Base-by-base conservation (phyloP, 2,329 filamentous ascomycete genomes). In the Ramichloridium luteum region DNA sequence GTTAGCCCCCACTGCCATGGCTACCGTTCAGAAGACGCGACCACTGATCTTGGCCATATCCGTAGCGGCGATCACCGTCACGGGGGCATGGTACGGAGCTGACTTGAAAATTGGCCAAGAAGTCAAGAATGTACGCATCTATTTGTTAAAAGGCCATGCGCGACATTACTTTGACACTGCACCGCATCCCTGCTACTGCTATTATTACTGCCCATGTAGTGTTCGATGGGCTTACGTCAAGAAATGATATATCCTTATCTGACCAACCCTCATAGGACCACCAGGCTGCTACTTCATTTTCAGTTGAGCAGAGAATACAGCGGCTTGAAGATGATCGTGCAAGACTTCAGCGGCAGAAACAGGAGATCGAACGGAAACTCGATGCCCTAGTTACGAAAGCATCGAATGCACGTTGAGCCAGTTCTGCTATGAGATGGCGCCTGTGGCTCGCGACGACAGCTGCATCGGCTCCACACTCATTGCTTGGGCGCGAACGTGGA, bases 51-150 rank as follows among this genome's bases (percentile, higher is more conserved):
- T 73, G 43, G 72, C 73, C 1, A 64, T 59, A 20, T 61, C 66
- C 3, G 62, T 76, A 12, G 62, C 68, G 6, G 62, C 67, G 11
- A 64, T 74, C 28, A 74, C 71, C 2, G 65, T 67, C 5, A 64
- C 63, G 2, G 72, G 73, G 31, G 62, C 70, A 4, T 61, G 68
- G 39, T 76, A 74, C 44, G 74, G 74, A 14, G 73, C 74, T 13
- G 64, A 65, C 5, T 41, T 77, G 37, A 75, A 74, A 49, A 65
- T 61, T 3, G 53, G 62, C 17, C 57, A 64, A 39, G 65, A 75
- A 30, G 51, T 58, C 22, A 59, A 61, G 33, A 2, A 29, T 15
- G 8, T 5, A 23, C 8, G 20, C n/a, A 23, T 23, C 20, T 8
- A 23, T 8, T 23, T n/a, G n/a, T n/a, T n/a, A n/a, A n/a, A n/a